These are phyloP conservation scores for Teunomyces gatunensis DNA, from an alignment of 805 yeast genomes.

Conservation along the genomic window DNA sequence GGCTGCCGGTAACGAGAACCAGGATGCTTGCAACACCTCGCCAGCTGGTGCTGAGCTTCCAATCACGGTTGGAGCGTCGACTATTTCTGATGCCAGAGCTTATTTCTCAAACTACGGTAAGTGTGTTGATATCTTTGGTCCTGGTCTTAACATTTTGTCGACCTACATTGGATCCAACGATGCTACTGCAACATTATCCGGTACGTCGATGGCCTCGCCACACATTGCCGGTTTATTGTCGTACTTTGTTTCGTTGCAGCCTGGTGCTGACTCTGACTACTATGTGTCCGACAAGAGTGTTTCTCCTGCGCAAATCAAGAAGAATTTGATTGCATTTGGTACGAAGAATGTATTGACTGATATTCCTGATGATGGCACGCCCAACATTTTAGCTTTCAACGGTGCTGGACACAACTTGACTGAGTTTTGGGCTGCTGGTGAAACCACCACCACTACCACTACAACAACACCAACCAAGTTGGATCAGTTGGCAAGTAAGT, in stretches of 20 bases:
- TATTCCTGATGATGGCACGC: conserved; percentile 46
- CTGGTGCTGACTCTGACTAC: conserved; percentile 49
- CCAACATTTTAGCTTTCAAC: conserved; percentile 58
- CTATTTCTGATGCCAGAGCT: conserved; percentile 44
- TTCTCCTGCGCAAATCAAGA: conserved; percentile 54
- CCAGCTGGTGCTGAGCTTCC: conserved; percentile 59
- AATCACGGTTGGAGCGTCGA: conserved; percentile 52
- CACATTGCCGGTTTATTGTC: conserved; percentile 56
- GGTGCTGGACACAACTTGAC: conserved; percentile 58
- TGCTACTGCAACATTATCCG: conserved; percentile 54
- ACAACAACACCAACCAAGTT: background rate
- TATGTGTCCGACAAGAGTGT: conserved; percentile 38
- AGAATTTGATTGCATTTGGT: conserved; percentile 50
- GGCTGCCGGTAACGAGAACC: conserved; percentile 63
- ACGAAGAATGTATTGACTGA: conserved; percentile 46
- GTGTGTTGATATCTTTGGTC: conserved; percentile 54
- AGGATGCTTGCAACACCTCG: conserved; percentile 58
- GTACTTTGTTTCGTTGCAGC: conserved; percentile 56
- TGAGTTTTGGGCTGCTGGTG: conserved; percentile 43
- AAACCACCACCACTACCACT: conserved; percentile 1
- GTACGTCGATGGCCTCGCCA: conserved; percentile 66
- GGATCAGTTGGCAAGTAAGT: conserved; percentile 13
- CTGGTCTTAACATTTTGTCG: conserved; percentile 54
- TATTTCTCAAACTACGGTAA: conserved; percentile 54
- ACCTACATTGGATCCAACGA: conserved; percentile 52